phyloP scores from a whole-genome alignment of 768 basidiomycete species.

The Leucosporidium creatinivorum region DNA sequence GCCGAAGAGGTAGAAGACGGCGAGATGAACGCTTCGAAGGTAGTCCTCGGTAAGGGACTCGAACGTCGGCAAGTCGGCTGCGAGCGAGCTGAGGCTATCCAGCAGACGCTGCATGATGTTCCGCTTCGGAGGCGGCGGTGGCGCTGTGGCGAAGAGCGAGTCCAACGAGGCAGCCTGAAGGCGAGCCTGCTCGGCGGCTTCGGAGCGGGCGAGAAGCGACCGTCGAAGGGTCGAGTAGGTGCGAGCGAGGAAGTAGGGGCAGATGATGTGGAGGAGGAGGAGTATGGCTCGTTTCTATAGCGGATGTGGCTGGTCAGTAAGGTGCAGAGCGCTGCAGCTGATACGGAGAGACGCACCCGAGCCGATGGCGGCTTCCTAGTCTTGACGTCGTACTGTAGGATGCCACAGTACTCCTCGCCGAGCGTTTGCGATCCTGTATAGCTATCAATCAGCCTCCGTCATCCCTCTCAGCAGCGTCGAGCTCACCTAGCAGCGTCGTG shows the following conservation, averaged over 20 bases:
- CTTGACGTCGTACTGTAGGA: conserved; percentile 31
- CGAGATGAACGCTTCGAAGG: conserved; percentile 34
- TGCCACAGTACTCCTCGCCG: conserved; percentile 38
- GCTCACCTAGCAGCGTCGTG: conserved; percentile 35
- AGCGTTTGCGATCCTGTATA: conserved; percentile 36
- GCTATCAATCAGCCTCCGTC: not conserved
- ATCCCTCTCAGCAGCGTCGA: not conserved
- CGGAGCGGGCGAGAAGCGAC: conserved; percentile 11
- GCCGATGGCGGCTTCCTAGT: conserved; percentile 25
- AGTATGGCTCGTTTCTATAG: conserved; percentile 29
- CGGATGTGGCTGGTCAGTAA: not conserved
- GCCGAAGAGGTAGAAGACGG: conserved; percentile 38
- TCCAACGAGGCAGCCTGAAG: conserved; percentile 6
- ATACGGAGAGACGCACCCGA: conserved; percentile 5
- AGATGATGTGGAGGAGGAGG: conserved; percentile 31
- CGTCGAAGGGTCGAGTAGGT: conserved; percentile 18
- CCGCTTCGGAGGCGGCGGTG: conserved; percentile 3
- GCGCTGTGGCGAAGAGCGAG: conserved; percentile 16
- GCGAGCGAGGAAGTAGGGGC: conserved; percentile 33
- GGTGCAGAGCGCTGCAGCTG: not conserved
- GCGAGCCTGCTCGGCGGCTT: not conserved
- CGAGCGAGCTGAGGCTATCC: conserved; percentile 6
- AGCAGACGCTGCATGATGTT: not conserved
- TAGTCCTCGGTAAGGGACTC: conserved; percentile 35
- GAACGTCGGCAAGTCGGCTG: conserved; percentile 31